Evolutionary conservation across 176 grass and related monocot genomes (phyloP).

Genomic region (Eremochloa ophiuroides): DNA sequence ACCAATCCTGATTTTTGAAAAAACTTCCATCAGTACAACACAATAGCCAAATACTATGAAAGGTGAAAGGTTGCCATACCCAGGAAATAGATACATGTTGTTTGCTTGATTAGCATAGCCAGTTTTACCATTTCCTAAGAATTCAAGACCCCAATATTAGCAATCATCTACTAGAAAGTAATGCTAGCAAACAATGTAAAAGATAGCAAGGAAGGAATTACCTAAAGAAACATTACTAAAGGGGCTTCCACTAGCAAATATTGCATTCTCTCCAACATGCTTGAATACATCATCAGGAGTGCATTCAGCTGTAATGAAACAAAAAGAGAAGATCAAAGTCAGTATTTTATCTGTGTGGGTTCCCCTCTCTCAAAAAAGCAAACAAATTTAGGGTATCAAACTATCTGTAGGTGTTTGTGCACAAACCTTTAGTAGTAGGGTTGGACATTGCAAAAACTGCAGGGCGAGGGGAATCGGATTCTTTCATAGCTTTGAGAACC

Average conservation of each 20-base stretch:
- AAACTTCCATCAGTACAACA: constrained; percentile 34
- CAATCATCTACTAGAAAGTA: not conserved
- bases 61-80: constrained; percentile 51
- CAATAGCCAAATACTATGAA: not conserved
- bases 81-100: constrained; percentile 99
- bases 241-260: constrained; percentile 97
- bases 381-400: not conserved
- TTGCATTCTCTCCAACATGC: constrained; percentile 74
- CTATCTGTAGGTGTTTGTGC: not conserved
- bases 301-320: constrained; percentile 70
- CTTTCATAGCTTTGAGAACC: constrained; percentile 95
- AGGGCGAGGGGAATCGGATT: constrained; percentile 77
- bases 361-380: not conserved
- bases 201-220: constrained; percentile 29
- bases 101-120: constrained; percentile 96
- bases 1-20: too few species aligned
- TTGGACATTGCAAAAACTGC: constrained; percentile 99
- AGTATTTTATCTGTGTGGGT: constrained; percentile 11
- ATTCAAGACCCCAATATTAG: constrained; percentile 13
- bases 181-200: constrained; percentile 3
- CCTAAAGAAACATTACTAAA: constrained; percentile 82
- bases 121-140: constrained; percentile 62
- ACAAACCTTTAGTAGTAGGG: constrained; percentile 79
- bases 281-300: constrained; percentile 93
- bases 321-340: constrained; percentile 29